Conservation (phyloP, 2,329 filamentous ascomycete genomes). For the Colletotrichum orchidophilum region DNA sequence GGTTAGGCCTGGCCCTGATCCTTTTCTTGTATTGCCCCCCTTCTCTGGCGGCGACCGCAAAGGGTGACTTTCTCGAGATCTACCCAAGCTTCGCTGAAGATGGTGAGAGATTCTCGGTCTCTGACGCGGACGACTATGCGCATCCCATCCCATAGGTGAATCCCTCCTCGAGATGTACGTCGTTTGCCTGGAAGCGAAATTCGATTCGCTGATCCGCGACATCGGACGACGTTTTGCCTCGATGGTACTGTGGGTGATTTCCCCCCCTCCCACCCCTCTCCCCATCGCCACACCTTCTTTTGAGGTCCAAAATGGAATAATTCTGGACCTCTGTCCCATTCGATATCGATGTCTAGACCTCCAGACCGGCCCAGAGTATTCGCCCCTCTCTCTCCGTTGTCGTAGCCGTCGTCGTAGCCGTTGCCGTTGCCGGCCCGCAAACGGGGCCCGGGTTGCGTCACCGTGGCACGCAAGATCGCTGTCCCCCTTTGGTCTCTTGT, state of each 20-base stretch:
- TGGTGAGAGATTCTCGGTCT: slow-evolving; percentile 19
- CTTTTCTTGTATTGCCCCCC: background rate
- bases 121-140: slow-evolving; percentile 18
- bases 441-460: background rate
- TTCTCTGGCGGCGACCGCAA: background rate
- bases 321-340: background rate
- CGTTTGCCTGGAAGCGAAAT: background rate
- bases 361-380: background rate
- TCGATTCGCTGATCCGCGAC: slow-evolving; percentile 15
- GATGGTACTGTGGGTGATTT: no score
- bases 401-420: background rate
- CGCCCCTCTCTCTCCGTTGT: background rate
- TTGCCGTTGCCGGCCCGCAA: background rate
- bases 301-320: background rate
- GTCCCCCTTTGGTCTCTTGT: background rate
- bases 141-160: background rate
- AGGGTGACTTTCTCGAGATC: slow-evolving; percentile 11
- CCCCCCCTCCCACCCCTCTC: no score
- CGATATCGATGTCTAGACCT: slow-evolving; percentile 2
- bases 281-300: slow-evolving; percentile 21
- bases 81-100: slow-evolving; percentile 9
- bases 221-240: slow-evolving; percentile 6
- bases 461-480: background rate
- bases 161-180: background rate
- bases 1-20: slow-evolving; percentile 3